Base-by-base conservation (phyloP, 345 rosid genomes). In the Iberis pinnata region DNA sequence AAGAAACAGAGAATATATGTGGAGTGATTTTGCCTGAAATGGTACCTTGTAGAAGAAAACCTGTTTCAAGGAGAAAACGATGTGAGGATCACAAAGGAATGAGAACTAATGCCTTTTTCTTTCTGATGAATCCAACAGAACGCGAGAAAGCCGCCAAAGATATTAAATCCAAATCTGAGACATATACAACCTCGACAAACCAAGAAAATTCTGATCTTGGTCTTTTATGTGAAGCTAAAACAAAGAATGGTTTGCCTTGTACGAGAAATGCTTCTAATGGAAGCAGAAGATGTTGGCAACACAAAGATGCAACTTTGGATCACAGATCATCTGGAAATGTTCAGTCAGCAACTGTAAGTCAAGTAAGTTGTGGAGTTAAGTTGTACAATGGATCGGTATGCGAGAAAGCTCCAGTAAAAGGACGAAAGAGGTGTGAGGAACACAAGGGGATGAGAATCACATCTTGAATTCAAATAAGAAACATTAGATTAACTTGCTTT, bases 21-120 rank as follows among this genome's bases (percentile, higher is more conserved):
- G 88, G 88, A 48, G 77, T 78, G 20, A 59, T 76, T 33, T 60
- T 67, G 43, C 78, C 82, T 16, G 59, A 78, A 50, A 80, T 80
- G 44, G 63, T 44, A 40, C 56, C 68, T 61, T 88, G 88, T 59
- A 64, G 29, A n/a, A 73, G 20, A 22, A 69, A 52, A 43, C 77
- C 80, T 56, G 73, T 69, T 40, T 15, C 32, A 7, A 77, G 84
- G 58, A 78, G 83, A 65, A 64, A 73, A 64, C 64, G 88, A 49
- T 80, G 89, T 1, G 73, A 78, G 43, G 80, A 75, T 39, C 89
- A 84, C 56, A 78, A 74, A 60, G 93, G 89, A 44, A 69, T 75
- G 88, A 77, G 70, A 67, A 46, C 75, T 49, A 58, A 49, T 11
- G 65, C 68, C 57, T 63, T 64, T 20, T 43, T 53, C 29, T 67